These are phyloP conservation scores for Peribolospora baueri DNA, from an alignment of 768 basidiomycete species.

Conservation along the genomic window DNA sequence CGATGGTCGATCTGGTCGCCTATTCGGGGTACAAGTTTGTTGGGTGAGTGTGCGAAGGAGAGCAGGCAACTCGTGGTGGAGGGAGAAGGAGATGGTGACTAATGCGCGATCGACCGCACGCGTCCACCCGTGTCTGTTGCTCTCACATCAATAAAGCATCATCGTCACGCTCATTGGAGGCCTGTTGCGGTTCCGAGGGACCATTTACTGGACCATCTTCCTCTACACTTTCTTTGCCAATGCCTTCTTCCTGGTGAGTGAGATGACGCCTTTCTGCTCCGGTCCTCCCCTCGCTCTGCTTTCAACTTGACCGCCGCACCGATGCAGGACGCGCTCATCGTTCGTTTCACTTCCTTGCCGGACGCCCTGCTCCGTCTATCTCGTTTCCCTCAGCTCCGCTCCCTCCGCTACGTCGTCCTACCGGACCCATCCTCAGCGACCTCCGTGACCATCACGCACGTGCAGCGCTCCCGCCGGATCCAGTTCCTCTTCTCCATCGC, in stretches of 20 bases:
- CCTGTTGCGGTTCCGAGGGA: constrained; percentile 36
- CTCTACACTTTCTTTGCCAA: constrained; percentile 69
- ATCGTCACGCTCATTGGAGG: constrained; percentile 54
- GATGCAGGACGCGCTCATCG: not conserved
- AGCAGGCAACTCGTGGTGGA: too few species aligned
- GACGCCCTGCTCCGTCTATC: not conserved
- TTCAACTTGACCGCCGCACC: not conserved
- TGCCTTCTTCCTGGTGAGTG: constrained; percentile 69
- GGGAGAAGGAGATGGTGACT: too few species aligned
- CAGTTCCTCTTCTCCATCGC: constrained; percentile 75
- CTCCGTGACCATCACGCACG: constrained; percentile 38
- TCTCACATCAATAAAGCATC: constrained; percentile 29
- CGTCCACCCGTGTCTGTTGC: not conserved
- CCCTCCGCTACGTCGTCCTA: constrained; percentile 69
- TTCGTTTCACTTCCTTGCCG: not conserved
- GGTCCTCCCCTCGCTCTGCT: not conserved
- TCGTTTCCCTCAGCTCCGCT: constrained; percentile 44
- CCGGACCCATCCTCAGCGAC: constrained; percentile 40
- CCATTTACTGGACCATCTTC: constrained; percentile 47
- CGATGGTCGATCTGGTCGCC: constrained; percentile 59
- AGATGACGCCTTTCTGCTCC: too few species aligned
- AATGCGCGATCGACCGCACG: not conserved
- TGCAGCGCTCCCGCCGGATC: constrained; percentile 59
- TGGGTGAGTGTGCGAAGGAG: constrained; percentile 31
- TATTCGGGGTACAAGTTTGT: constrained; percentile 97